Evolutionary conservation across 106 monocot genomes (phyloP).

Genomic region (Acorus gramineus): DNA sequence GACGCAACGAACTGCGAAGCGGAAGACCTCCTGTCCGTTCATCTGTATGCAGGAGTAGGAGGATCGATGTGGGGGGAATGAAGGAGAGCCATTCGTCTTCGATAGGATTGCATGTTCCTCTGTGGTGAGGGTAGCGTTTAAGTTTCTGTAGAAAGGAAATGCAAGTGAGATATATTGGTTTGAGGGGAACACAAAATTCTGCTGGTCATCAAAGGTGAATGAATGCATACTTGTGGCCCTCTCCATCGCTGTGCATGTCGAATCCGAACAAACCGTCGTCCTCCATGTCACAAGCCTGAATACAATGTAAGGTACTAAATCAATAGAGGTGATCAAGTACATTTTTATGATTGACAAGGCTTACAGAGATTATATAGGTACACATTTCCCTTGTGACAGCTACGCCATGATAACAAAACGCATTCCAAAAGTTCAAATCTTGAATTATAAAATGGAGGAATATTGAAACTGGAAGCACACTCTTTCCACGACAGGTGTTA

Average conservation of each 20-base stretch:
- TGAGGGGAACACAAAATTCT: neutral
- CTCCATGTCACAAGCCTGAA: conserved; percentile 55
- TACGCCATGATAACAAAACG: too few relatives aligned
- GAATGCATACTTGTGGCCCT: conserved; percentile 54
- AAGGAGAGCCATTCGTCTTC: conserved; percentile 37
- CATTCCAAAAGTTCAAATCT: too few relatives aligned
- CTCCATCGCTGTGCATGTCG: conserved; percentile 78
- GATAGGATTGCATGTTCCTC: conserved; percentile 20
- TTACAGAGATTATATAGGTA: too few relatives aligned
- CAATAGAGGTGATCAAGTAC: too few relatives aligned
- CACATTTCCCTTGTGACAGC: too few relatives aligned
- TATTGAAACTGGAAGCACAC: too few relatives aligned
- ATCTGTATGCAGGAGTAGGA: conserved; percentile 76
- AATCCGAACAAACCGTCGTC: conserved; percentile 91
- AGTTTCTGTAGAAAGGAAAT: conserved; percentile 29
- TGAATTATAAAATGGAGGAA: too few relatives aligned
- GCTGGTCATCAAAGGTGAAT: neutral
- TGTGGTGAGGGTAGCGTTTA: conserved; percentile 30
- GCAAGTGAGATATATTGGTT: neutral
- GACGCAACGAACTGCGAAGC: conserved; percentile 82
- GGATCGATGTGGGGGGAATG: conserved; percentile 58
- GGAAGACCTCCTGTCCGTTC: conserved; percentile 99
- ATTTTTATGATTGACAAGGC: too few relatives aligned
- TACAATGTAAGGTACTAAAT: neutral
- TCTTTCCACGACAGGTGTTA: too few relatives aligned